Conservation (phyloP, 768 basidiomycete genomes). For the Mycena sanguinolenta region DNA sequence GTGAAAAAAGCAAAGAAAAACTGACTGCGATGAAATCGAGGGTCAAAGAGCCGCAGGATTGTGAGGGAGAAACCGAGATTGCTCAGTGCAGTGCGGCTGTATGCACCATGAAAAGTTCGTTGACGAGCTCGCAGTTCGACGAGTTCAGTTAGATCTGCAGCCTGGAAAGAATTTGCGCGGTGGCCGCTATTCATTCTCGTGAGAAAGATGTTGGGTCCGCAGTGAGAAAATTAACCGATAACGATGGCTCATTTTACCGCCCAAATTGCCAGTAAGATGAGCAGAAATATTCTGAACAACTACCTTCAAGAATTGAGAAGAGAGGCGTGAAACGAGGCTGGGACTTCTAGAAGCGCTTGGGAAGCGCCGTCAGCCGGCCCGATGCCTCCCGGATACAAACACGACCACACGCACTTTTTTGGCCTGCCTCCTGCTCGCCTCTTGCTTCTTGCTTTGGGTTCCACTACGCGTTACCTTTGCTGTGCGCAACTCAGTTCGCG, state of each 20-base stretch:
- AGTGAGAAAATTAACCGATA: slow-evolving; percentile 21
- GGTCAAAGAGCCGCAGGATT: slow-evolving; percentile 84
- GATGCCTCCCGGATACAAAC: not conserved
- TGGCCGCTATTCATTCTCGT: slow-evolving; percentile 52
- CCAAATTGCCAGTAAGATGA: no score
- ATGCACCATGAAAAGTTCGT: slow-evolving; percentile 88
- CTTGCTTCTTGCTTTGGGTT: not conserved
- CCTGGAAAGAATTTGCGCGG: slow-evolving; percentile 62
- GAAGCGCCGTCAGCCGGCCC: no score
- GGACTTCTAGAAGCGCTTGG: not conserved
- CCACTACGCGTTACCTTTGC: no score
- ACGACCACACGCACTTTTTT: not conserved
- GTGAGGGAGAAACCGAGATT: slow-evolving; percentile 81
- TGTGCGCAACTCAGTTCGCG: not conserved
- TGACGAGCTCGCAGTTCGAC: slow-evolving; percentile 85
- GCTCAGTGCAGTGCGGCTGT: slow-evolving; percentile 80
- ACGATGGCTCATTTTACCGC: slow-evolving; percentile 25
- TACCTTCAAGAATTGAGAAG: no score
- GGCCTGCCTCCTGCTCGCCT: not conserved
- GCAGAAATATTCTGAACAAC: no score
- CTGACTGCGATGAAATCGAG: slow-evolving; percentile 79
- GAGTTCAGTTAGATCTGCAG: slow-evolving; percentile 69
- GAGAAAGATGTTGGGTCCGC: not conserved
- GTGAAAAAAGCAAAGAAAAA: slow-evolving; percentile 15
- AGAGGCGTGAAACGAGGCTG: not conserved